Conservation (phyloP, 305 asterid genomes). For the Rubia occidens region DNA sequence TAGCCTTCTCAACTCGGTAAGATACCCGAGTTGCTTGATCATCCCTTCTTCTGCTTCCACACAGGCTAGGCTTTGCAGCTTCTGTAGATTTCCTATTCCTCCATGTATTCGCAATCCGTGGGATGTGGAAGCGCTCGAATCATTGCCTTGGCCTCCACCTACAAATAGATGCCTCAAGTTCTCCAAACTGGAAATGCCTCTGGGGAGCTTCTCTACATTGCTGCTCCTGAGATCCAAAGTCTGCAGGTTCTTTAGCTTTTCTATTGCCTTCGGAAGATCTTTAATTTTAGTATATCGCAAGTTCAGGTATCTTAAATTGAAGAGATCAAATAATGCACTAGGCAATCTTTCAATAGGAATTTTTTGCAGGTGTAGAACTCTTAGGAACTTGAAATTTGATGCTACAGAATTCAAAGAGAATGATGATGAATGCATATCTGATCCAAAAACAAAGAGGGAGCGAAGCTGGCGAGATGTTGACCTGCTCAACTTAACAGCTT, state of each 20-base stretch:
- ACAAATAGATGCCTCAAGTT: constrained; percentile 25
- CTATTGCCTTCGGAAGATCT: constrained; percentile 20
- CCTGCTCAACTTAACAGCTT: constrained; percentile 15
- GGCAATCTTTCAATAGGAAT: constrained; percentile 23
- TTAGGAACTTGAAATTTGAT: constrained; percentile 21
- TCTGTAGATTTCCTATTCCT: constrained; percentile 14
- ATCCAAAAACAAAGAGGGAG: constrained; percentile 21
- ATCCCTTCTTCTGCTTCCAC: constrained; percentile 20
- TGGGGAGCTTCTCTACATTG: constrained; percentile 21
- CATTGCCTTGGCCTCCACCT: background rate
- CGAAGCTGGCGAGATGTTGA: constrained; percentile 22
- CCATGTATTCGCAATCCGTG: constrained; percentile 12
- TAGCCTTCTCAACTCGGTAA: constrained; percentile 18
- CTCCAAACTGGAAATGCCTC: constrained; percentile 19
- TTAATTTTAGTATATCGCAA: constrained; percentile 18
- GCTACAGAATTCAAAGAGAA: constrained; percentile 17
- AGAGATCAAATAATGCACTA: constrained; percentile 17
- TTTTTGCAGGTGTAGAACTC: constrained; percentile 22
- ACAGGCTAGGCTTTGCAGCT: constrained; percentile 18
- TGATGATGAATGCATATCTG: constrained; percentile 16
- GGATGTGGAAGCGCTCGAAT: background rate
- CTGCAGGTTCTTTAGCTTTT: constrained; percentile 22
- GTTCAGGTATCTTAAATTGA: constrained; percentile 24
- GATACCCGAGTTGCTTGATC: constrained; percentile 12
- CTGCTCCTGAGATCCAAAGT: constrained; percentile 23